Conservation (phyloP, 2,329 filamentous ascomycete species). For the Cladophialophora yegresii region DNA sequence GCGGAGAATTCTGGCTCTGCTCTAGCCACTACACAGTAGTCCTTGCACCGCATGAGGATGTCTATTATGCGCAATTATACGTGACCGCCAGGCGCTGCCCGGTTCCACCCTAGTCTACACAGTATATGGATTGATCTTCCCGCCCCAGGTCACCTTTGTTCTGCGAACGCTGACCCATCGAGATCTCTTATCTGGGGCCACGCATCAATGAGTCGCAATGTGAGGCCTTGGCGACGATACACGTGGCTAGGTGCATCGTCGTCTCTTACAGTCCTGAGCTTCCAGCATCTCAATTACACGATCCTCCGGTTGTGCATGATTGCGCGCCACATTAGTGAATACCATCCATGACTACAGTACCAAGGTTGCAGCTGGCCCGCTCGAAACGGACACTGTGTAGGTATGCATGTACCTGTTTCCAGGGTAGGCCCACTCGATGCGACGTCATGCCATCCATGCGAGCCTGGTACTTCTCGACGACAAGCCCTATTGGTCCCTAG, state of each 20-base stretch:
- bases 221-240: too few species aligned
- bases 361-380: neutral
- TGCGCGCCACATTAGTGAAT: too few species aligned
- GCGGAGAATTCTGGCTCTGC: too few species aligned
- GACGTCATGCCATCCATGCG: slow-evolving; percentile 1
- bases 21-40: too few species aligned
- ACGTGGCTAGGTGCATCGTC: too few species aligned
- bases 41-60: neutral
- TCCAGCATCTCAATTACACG: too few species aligned
- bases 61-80: neutral
- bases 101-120: neutral
- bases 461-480: neutral
- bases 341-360: too few species aligned
- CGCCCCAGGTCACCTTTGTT: neutral
- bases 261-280: too few species aligned
- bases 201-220: neutral
- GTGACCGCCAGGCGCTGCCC: neutral
- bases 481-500: neutral
- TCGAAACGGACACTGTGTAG: neutral
- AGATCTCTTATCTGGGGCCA: neutral
- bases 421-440: neutral
- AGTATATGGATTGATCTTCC: neutral
- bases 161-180: neutral
- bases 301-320: too few species aligned
- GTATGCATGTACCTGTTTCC: neutral